Evolutionary conservation across 2,329 filamentous ascomycete species (phyloP), one percentile per base, ranked within the genome.

Genomic region (Whalleya microplaca): DNA sequence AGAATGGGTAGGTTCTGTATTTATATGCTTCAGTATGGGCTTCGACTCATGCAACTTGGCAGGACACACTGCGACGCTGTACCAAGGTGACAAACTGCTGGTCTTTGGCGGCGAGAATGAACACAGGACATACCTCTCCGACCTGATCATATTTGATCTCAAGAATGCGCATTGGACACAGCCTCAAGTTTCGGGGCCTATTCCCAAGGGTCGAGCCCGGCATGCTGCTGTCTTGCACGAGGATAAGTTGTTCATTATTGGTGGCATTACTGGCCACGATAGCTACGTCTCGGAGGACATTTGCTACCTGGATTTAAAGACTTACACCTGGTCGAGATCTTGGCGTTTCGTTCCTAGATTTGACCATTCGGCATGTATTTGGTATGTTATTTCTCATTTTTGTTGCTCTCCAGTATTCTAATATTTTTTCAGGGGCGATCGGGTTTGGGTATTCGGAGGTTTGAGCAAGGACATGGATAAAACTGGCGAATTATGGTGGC

Each of bases 81-180:
- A 96, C 78, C 86, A 96, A 75, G 92, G 91, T 59, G 89, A 94
- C 74, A 98, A 98, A 74, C 81, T 99, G n/a, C 83, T 99, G 2
- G 92, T 99, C 1, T 99, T 97, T 71, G 95, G 95, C 54, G 95
- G 95, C 63, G 95, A 99, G 77, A 99, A 99, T 74, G 95, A 99
- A 73, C 95, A 98, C 71, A 86, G 93, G 64, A 93, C 93, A 55
- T 96, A 97, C 72, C 86, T 99, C 12, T 96, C 93, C 46, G 95
- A 99, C 72, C 85, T 99, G 20, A 96, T 98, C 62, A 88, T 99
- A 48, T 96, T 99, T 71, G 93, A 99, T 72, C 85, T 99, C 55
- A 91, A 93, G 71, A 95, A 92, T 0, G 92, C 94, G 37, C 89
- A 96, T 70, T 99, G 95, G 95, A 96, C 91, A 6, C 92, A 96